Conservation (phyloP, 2,329 filamentous ascomycete genomes). For the Clonostachys rhizophaga region DNA sequence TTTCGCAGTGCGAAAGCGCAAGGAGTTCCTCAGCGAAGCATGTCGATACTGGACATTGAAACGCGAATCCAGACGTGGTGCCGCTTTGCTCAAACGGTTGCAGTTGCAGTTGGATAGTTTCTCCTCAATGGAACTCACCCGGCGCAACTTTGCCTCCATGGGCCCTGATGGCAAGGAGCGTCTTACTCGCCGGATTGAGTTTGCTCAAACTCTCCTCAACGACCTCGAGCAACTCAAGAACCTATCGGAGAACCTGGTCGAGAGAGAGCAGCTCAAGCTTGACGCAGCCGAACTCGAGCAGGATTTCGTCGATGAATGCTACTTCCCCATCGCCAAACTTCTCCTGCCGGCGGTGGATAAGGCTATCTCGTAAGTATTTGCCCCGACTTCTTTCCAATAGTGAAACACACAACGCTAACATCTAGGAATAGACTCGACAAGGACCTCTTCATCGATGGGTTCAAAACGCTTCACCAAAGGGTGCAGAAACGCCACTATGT, state of each 20-base stretch:
- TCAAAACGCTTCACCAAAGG: conserved; percentile 43
- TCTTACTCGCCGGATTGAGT: conserved; percentile 79
- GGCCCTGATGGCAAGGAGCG: conserved; percentile 76
- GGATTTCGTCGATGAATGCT: conserved; percentile 80
- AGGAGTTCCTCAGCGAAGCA: conserved; percentile 87
- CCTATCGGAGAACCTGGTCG: conserved; percentile 66
- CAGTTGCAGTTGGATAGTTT: conserved; percentile 96
- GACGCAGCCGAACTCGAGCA: conserved; percentile 72
- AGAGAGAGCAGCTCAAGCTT: conserved; percentile 74
- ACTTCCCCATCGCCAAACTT: conserved; percentile 80
- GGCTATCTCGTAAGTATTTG: conserved; percentile 68
- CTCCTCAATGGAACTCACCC: conserved; percentile 93
- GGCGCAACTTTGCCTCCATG: conserved; percentile 94
- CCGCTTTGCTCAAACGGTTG: conserved; percentile 85
- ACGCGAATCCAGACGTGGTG: conserved; percentile 85
- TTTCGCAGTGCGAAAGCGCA: conserved; percentile 77
- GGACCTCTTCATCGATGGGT: conserved; percentile 49
- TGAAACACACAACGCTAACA: conserved; percentile 20
- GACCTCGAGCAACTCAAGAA: conserved; percentile 74
- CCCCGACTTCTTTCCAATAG: neutral
- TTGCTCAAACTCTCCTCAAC: conserved; percentile 68
- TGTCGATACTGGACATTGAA: conserved; percentile 99
- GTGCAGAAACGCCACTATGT: conserved; percentile 55
- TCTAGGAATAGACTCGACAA: conserved; percentile 56
- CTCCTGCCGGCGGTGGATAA: conserved; percentile 76